Evolutionary conservation across 1,139 yeast species (phyloP), one percentile per base, ranked within the genome.

Genomic region (Candida mesenterica): DNA sequence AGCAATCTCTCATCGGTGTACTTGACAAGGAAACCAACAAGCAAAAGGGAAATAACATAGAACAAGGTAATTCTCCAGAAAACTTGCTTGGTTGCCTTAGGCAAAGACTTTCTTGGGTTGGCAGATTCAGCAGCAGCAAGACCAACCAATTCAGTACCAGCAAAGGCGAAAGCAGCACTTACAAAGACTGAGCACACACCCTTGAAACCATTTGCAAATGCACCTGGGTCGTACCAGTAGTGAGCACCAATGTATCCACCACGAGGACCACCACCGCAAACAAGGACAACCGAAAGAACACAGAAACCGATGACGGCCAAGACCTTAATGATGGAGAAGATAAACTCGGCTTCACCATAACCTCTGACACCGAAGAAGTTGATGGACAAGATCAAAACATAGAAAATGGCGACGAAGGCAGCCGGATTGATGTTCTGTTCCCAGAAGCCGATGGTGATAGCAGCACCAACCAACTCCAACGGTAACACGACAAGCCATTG

Each of bases 401-500:
- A 62, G 42, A 68, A 65, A 4, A 68, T 64, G 7, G 62, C 57
- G 12, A 68, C 72, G 48, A 64, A 64, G 10, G 62, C 66, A 42
- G 67, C 71, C 1, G 72, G 50, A 44, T 65, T 56, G 24, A 65
- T 49, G 2, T 50, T 25, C 7, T 44, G 33, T 34, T 53, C 59
- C 72, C 72, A 65, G 45, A 47, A 64, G 39, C 52, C 48, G 41
- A 64, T 60, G 15, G 70, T 65, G 39, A 65, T 55, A 7, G 70
- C 54, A 15, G 71, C 70, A 13, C 94, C 88, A 31, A 82, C 86
- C 40, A 86, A 59, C 53, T 85, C 95, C 41, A 84, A 61, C 0
- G 95, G 92, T 42, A 84, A 63, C 15, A 83, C 83, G 41, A 84
- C 77, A 30, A 85, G 61, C 92, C 94, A 86, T 65, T 82, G 88